Conservation (phyloP, 2,329 filamentous ascomycete genomes). For the Calonectria pauciramosa region DNA sequence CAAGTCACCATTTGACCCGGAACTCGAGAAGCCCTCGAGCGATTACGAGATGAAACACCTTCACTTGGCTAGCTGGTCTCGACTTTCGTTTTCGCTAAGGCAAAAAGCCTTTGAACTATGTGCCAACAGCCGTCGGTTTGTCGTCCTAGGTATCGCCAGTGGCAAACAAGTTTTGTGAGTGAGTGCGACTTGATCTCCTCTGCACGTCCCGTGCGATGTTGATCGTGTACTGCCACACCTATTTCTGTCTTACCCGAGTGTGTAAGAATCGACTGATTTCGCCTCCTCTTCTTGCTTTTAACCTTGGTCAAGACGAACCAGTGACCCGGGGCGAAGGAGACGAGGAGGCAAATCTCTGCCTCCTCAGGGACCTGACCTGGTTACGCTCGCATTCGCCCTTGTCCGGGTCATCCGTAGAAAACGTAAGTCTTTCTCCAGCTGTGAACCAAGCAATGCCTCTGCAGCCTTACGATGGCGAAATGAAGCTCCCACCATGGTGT, state of each 20-base stretch:
- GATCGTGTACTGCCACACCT: constrained; percentile 2
- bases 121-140: neutral
- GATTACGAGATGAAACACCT: constrained; percentile 8
- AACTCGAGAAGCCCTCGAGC: neutral
- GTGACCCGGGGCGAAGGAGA: neutral
- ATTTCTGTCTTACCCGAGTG: constrained; percentile 1
- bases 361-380: neutral
- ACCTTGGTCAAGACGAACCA: neutral
- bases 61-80: neutral
- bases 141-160: neutral
- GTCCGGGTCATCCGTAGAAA: constrained; percentile 8
- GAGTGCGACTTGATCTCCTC: constrained; percentile 4
- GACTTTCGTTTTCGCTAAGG: constrained; percentile 4
- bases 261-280: constrained; percentile 9
- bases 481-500: neutral
- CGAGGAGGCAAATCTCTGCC: constrained; percentile 15
- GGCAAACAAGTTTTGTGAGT: neutral
- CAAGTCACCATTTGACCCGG: neutral
- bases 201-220: neutral
- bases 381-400: neutral
- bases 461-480: neutral
- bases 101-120: neutral
- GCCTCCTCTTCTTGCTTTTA: neutral
- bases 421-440: neutral
- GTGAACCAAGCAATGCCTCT: neutral